These are phyloP conservation scores for Didymella pinodella DNA, from an alignment of 2,329 filamentous ascomycete genomes.

Conservation along the genomic window DNA sequence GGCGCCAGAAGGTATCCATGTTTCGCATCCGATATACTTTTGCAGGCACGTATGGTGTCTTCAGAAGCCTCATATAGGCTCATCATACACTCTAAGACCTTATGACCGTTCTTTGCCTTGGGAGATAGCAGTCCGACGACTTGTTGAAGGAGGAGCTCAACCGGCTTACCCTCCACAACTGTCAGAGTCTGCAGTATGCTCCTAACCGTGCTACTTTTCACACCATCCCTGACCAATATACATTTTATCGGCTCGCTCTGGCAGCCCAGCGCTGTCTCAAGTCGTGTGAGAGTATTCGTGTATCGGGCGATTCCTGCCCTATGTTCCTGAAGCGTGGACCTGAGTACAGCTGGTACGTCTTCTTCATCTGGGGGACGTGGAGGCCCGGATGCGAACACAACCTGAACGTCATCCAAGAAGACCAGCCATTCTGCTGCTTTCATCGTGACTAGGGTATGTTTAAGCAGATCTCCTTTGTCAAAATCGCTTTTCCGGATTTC, in stretches of 20 bases:
- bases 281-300: slow-evolving; percentile 23
- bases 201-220: slow-evolving; percentile 19
- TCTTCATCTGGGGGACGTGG: slow-evolving; percentile 7
- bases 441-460: slow-evolving; percentile 30
- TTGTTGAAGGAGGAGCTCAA: slow-evolving; percentile 34
- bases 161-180: slow-evolving; percentile 16
- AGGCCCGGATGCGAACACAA: slow-evolving; percentile 25
- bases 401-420: slow-evolving; percentile 32
- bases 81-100: slow-evolving; percentile 27
- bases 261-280: slow-evolving; percentile 27
- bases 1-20: slow-evolving; percentile 26
- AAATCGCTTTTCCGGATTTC: slow-evolving; percentile 8
- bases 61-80: slow-evolving; percentile 22
- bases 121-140: slow-evolving; percentile 23
- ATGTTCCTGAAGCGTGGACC: slow-evolving; percentile 11
- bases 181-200: slow-evolving; percentile 30
- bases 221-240: slow-evolving; percentile 27
- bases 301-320: slow-evolving; percentile 6
- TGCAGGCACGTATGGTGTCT: slow-evolving; percentile 30
- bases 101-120: slow-evolving; percentile 18
- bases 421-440: slow-evolving; percentile 32
- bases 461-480: slow-evolving; percentile 13
- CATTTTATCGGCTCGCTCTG: slow-evolving; percentile 20
- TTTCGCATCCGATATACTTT: slow-evolving; percentile 36
- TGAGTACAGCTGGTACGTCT: slow-evolving; percentile 21